Evolutionary conservation across 129 eudicot genomes (phyloP).

Genomic region (Helichrysum umbraculigerum): DNA sequence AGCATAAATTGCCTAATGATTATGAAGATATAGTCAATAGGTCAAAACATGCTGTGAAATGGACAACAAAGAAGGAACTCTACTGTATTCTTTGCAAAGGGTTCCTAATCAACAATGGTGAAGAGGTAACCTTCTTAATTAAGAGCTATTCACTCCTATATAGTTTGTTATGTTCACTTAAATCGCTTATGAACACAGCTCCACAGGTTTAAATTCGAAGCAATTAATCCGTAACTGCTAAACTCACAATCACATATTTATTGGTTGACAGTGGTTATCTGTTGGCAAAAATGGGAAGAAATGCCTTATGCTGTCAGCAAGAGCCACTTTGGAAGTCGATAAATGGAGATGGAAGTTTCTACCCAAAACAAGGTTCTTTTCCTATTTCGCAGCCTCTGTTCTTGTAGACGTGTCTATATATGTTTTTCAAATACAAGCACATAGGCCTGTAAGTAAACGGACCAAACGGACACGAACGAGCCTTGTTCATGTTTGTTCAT

Average conservation of each 20-base stretch:
- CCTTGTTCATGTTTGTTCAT: neutral
- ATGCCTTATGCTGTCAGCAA: too few relatives aligned
- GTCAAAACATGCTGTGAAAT: constrained; percentile 1
- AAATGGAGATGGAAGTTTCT: constrained; percentile 9
- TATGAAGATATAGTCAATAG: neutral
- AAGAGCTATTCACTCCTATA: too few relatives aligned
- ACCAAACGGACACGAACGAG: neutral
- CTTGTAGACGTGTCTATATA: neutral
- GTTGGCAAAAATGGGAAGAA: too few relatives aligned
- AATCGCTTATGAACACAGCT: too few relatives aligned
- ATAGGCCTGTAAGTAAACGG: neutral
- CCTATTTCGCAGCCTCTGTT: neutral
- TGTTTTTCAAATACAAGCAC: neutral
- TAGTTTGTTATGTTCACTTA: too few relatives aligned
- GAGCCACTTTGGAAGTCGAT: neutral
- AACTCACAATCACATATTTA: too few relatives aligned
- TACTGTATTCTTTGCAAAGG: neutral
- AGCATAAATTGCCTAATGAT: constrained; percentile 3
- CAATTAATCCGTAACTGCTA: too few relatives aligned
- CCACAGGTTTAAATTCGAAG: too few relatives aligned
- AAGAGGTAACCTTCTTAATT: too few relatives aligned
- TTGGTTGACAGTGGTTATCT: too few relatives aligned
- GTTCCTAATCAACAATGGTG: neutral
- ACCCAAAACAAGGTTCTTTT: constrained; percentile 12
- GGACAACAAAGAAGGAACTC: constrained; percentile 11